These are phyloP conservation scores for Poronia punctata DNA, from an alignment of 495 filamentous ascomycete genomes.

Conservation along the genomic window DNA sequence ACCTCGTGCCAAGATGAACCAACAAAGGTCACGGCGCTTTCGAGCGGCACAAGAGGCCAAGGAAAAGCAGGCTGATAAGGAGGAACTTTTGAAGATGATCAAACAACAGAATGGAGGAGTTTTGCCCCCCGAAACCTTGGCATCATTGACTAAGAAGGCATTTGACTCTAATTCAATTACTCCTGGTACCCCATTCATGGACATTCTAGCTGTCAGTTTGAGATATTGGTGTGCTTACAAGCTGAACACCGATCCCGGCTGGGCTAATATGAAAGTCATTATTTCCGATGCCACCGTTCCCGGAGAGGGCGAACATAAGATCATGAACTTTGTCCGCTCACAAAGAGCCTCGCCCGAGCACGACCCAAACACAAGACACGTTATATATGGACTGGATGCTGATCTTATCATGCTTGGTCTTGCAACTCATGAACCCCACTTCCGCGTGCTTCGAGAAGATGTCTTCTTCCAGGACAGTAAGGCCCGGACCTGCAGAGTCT, in stretches of 20 bases:
- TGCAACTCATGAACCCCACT: conserved; percentile 94
- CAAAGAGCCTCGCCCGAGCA: conserved; percentile 85
- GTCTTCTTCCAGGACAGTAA: conserved; percentile 88
- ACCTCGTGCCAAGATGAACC: conserved; percentile 94
- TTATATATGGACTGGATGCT: conserved; percentile 92
- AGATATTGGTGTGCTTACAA: conserved; percentile 97
- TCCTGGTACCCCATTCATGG: conserved; percentile 98
- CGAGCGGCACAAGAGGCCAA: conserved; percentile 89
- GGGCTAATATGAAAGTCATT: conserved; percentile 94
- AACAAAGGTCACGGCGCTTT: conserved; percentile 86
- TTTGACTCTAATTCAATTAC: conserved; percentile 99
- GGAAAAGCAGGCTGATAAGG: conserved; percentile 88
- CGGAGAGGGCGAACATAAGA: conserved; percentile 98
- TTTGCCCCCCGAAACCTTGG: conserved; percentile 51
- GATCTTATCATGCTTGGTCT: conserved; percentile 99
- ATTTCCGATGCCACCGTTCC: conserved; percentile 97
- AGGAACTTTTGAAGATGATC: conserved; percentile 75
- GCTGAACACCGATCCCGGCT: conserved; percentile 92
- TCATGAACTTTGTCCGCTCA: conserved; percentile 96
- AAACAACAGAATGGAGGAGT: conserved; percentile 60
- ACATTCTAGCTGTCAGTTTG: conserved; percentile 82
- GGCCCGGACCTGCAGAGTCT: conserved; percentile 71
- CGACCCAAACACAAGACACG: conserved; percentile 93
- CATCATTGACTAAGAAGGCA: conserved; percentile 73
- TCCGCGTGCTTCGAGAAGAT: conserved; percentile 93